Base-by-base conservation (phyloP, 225 moss, liverwort and hornwort genomes). In the Climacium dendroides region DNA sequence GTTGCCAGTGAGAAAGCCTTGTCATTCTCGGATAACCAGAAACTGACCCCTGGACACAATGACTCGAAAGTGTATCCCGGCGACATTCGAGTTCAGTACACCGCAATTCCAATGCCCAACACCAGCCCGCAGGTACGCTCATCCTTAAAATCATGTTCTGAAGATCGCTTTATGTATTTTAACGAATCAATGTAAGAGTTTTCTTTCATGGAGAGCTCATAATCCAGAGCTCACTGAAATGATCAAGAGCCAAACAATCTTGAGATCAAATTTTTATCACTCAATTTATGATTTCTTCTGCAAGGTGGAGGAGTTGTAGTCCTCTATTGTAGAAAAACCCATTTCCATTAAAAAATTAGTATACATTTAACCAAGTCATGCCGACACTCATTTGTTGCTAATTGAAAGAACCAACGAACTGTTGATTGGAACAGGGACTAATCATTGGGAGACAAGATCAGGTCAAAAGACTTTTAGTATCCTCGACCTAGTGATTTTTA, bases 11-110 rank as follows among this genome's bases (percentile, higher is more conserved):
- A 65, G 63, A 90, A 87, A 85, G 93, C 93, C 4, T 64, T 92
- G 48, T 94, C 95, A 2, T 95, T 90, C 63, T 94, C 88, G 23
- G 92, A 94, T 78, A 96, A 96, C 63, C 81, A 93, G 80, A 91
- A 74, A 82, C 73, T 96, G 86, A 92, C 82, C 63, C 89, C 92
- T 25, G 93, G 95, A 41, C 85, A 84, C 71, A 94, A 91, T 28
- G 88, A 86, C 52, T 96, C 93, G 2, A 94, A 96, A 76, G 82
- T 89, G 52, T 96, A 96, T 74, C 95, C 94, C 0, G 85, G 93
- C 18, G 83, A 90, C 84, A 94, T 91, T 81, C 88, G 76, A 41
- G 93, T 96, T 28, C 88, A 53, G 32, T 94, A 87, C 57, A 82
- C 88, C 32, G 52, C 70, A 80, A 47, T 90, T 54, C 90, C 85